Base-by-base conservation (phyloP, 2,329 filamentous ascomycete genomes). In the Bipolaris oryzae region DNA sequence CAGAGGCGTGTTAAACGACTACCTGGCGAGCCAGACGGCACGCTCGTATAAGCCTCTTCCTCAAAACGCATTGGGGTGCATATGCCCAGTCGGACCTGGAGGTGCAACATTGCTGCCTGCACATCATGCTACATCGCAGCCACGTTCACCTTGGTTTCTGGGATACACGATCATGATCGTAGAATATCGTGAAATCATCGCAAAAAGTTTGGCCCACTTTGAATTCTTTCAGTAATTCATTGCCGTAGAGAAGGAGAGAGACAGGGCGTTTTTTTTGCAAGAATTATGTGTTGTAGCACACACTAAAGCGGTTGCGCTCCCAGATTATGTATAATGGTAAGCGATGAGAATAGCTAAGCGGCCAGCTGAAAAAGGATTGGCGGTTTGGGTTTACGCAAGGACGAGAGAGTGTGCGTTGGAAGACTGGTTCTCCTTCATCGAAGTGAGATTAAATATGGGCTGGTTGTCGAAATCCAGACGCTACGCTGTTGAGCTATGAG, bases 1-100 rank as follows among this genome's bases (percentile, higher is more conserved):
- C 95, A 98, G 79, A 96, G 95, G 78, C 87, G 96, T 50, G 92
- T 98, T 10, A 87, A 96, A 80, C 84, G 95, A 73, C 83, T 97
- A 58, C 88, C 91, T 18, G 95, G 95, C 64, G 96, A 99, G 77
- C 89, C 86, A 58, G 94, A 99, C 75, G 94, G 94, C 33, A 85
- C 91, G 48, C 75, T 96, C 64, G 71, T 75, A 38, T 74, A 37
- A 66, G 2, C 11, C 11, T 31, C n/a, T 13, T 2, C 37, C 13
- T 31, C 31, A 16, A 48, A 7, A 21, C 28, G 42, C 5, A 35
- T 13, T 1, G 34, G 10, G 54, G 45, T 45, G 55, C 50, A 9
- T 39, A 25, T 4, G 28, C 13, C 13, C 9, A 48, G 18, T 38
- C 5, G 33, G n/a, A 28, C 5, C 13, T 20, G 42, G n/a, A 31